A percentile compares a stretch with the other conserved stretches of the same genome.
These are phyloP conservation scores for Mucor saturninus DNA, from an alignment of 371 early-diverging fungal species.

Conservation along the genomic window DNA sequence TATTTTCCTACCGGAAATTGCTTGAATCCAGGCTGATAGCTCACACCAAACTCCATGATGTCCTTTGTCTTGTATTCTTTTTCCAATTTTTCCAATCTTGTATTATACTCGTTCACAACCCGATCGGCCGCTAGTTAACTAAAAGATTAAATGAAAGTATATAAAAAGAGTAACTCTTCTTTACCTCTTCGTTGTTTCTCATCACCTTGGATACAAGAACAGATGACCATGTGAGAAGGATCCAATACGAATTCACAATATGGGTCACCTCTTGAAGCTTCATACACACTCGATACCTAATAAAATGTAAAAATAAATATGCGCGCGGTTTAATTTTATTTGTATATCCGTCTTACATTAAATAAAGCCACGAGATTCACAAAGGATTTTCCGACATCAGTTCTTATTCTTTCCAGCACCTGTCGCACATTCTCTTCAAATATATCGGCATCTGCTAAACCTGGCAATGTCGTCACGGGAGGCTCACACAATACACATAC, in stretches of 20 bases:
- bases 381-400: conserved; percentile 55
- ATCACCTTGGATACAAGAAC: conserved; percentile 57
- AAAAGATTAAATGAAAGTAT: too few relatives aligned
- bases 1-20: conserved; percentile 58
- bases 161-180: background rate
- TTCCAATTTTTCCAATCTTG: conserved; percentile 54
- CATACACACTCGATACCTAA: conserved; percentile 60
- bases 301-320: conserved; percentile 3
- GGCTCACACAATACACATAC: conserved; percentile 63
- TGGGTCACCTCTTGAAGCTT: conserved; percentile 59
- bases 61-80: conserved; percentile 49
- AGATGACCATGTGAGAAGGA: conserved; percentile 53
- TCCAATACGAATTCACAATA: conserved; percentile 63
- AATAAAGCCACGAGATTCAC: conserved; percentile 65
- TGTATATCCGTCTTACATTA: conserved; percentile 43
- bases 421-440: conserved; percentile 52
- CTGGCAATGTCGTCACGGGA: conserved; percentile 38
- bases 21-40: conserved; percentile 65
- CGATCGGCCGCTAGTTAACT: conserved; percentile 54
- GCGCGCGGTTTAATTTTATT: background rate
- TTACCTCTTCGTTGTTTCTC: conserved; percentile 55
- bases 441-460: conserved; percentile 51
- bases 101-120: conserved; percentile 60
- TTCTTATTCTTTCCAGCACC: conserved; percentile 43
- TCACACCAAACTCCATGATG: conserved; percentile 56